Percentiles rank a stretch among this genome's conserved stretches.
These are phyloP conservation scores for Vigna unguiculata DNA, from an alignment of 306 rosid species.

Conservation along the genomic window DNA sequence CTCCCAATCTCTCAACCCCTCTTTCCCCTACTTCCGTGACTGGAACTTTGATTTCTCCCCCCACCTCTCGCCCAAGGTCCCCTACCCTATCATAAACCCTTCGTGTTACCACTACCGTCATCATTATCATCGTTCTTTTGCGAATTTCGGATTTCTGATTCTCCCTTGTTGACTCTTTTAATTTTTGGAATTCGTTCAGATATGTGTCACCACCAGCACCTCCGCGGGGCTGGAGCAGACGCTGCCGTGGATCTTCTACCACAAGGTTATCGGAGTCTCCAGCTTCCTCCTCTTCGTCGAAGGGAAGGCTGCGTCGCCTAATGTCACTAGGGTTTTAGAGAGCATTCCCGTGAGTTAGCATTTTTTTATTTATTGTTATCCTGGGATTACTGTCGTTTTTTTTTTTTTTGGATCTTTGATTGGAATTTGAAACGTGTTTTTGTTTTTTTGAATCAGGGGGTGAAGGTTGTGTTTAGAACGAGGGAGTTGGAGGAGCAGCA, in stretches of 20 bases:
- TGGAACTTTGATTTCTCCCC: slow-evolving; percentile 66
- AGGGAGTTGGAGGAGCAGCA: slow-evolving; percentile 91
- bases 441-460: slow-evolving; percentile 64
- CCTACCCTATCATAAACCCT: neutral
- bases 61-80: slow-evolving; percentile 73
- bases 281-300: slow-evolving; percentile 86
- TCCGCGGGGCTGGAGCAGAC: slow-evolving; percentile 89
- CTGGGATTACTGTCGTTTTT: neutral
- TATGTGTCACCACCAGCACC: slow-evolving; percentile 80
- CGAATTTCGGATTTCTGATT: neutral
- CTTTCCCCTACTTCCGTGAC: slow-evolving; percentile 76
- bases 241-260: slow-evolving; percentile 95
- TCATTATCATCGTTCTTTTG: too few relatives aligned
- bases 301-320: slow-evolving; percentile 92
- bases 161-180: neutral
- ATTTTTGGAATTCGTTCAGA: slow-evolving; percentile 44
- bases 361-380: neutral
- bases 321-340: slow-evolving; percentile 79
- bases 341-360: slow-evolving; percentile 79
- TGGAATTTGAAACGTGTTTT: slow-evolving; percentile 9
- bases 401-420: slow-evolving; percentile 36
- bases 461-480: slow-evolving; percentile 84
- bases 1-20: slow-evolving; percentile 51
- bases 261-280: slow-evolving; percentile 93
- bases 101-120: neutral